Evolutionary conservation across 345 rosid species (phyloP).

Genomic region (Gossypium herbaceum): DNA sequence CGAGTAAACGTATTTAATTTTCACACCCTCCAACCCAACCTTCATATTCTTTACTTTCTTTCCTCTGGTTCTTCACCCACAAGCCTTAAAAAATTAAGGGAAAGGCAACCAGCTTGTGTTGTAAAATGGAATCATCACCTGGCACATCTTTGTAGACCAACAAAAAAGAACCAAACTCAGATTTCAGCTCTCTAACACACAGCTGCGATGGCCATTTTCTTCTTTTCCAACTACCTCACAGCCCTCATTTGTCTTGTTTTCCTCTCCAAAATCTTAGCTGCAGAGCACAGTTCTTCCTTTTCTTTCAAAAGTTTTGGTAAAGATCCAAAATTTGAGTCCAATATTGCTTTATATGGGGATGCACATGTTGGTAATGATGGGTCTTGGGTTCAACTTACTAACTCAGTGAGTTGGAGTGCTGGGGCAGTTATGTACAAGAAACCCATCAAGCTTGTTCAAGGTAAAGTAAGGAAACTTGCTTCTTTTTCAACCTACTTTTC

Average conservation of each 20-base stretch:
- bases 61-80: slow-evolving; percentile 18
- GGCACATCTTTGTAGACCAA: slow-evolving; percentile 29
- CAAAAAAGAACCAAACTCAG: background rate
- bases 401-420: slow-evolving; percentile 37
- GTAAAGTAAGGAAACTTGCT: slow-evolving; percentile 36
- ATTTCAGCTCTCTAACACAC: slow-evolving; percentile 28
- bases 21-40: slow-evolving; percentile 41
- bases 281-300: slow-evolving; percentile 43
- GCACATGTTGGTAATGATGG: slow-evolving; percentile 47
- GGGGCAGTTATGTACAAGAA: slow-evolving; percentile 63
- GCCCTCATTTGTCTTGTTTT: slow-evolving; percentile 28
- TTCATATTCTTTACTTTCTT: slow-evolving; percentile 27
- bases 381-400: slow-evolving; percentile 57
- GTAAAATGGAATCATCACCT: slow-evolving; percentile 30
- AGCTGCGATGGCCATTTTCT: slow-evolving; percentile 49
- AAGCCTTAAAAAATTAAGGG: slow-evolving; percentile 22
- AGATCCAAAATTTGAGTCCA: slow-evolving; percentile 49
- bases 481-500: slow-evolving; percentile 67
- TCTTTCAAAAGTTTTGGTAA: slow-evolving; percentile 41
- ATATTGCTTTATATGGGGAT: slow-evolving; percentile 56
- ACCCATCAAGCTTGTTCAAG: slow-evolving; percentile 56
- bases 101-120: slow-evolving; percentile 10
- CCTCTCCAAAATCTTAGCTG: slow-evolving; percentile 33
- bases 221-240: slow-evolving; percentile 27
- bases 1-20: slow-evolving; percentile 44